Evolutionary conservation across 768 basidiomycete species (phyloP).

Genomic region (Trametes maxima): DNA sequence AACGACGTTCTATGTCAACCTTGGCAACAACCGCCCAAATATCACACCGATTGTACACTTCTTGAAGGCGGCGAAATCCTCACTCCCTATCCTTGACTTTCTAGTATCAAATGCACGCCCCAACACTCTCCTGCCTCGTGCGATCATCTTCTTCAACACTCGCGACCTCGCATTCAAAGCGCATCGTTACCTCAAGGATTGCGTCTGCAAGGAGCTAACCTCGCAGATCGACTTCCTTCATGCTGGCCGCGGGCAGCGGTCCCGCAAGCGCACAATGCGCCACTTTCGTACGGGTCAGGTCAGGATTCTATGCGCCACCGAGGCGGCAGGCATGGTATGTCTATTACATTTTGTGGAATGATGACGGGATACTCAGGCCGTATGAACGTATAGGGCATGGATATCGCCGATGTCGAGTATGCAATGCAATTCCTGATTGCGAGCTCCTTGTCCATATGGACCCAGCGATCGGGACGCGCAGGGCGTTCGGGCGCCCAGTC

Average conservation of each 20-base stretch:
- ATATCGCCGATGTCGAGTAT: not conserved
- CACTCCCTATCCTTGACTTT: not conserved
- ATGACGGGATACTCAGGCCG: no score
- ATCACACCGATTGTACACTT: not conserved
- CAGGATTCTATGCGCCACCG: not conserved
- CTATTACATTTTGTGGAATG: no score
- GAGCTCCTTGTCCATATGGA: not conserved
- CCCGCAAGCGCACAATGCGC: not conserved
- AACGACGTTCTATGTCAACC: not conserved
- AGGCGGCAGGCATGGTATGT: not conserved
- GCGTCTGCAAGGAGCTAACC: not conserved
- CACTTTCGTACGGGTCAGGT: not conserved
- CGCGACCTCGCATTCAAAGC: not conserved
- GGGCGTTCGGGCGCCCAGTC: not conserved
- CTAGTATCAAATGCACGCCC: not conserved
- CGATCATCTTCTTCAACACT: not conserved
- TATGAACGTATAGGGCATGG: not conserved
- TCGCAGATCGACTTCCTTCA: not conserved
- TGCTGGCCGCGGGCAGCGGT: not conserved
- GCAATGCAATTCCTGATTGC: not conserved
- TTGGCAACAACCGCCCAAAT: not conserved
- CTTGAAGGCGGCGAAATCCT: not conserved
- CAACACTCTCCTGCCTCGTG: not conserved
- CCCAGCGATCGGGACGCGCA: not conserved
- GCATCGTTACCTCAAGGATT: not conserved